phyloP scores from a whole-genome alignment of 106 monocot genomes.

The Dactylorhiza incarnata region DNA sequence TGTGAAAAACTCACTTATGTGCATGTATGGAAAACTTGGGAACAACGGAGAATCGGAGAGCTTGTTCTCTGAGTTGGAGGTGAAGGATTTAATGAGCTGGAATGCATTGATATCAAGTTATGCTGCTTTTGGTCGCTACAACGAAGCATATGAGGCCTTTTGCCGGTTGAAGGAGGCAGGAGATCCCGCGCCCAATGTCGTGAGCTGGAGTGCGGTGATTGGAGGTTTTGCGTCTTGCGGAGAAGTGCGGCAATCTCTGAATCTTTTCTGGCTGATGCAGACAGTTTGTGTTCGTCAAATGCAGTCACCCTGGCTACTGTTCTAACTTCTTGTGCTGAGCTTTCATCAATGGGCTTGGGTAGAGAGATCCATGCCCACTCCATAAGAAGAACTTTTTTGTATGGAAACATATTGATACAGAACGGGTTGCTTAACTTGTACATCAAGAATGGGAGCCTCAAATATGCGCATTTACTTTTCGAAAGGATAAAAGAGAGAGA shows the following conservation, averaged over 20 bases:
- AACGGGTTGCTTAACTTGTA: slow-evolving; percentile 52
- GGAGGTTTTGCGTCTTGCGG: slow-evolving; percentile 28
- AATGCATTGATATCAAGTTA: slow-evolving; percentile 66
- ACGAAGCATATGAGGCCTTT: slow-evolving; percentile 43
- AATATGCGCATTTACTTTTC: slow-evolving; percentile 19
- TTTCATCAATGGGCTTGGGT: slow-evolving; percentile 27
- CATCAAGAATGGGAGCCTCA: slow-evolving; percentile 30
- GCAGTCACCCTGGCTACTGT: slow-evolving; percentile 30
- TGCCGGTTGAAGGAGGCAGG: slow-evolving; percentile 14
- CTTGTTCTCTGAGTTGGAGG: slow-evolving; percentile 19
- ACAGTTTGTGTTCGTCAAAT: slow-evolving; percentile 19
- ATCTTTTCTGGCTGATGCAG: slow-evolving; percentile 40
- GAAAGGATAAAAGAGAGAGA: slow-evolving; percentile 24
- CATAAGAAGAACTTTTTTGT: slow-evolving; percentile 15
- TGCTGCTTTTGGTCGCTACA: slow-evolving; percentile 30
- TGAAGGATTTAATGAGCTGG: slow-evolving; percentile 47
- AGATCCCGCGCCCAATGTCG: slow-evolving; percentile 25
- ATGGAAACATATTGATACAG: slow-evolving; percentile 24
- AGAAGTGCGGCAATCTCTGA: slow-evolving; percentile 20
- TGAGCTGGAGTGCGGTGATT: slow-evolving; percentile 57
- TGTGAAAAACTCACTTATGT: slow-evolving; percentile 58
- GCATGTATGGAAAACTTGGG: slow-evolving; percentile 63
- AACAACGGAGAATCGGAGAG: slow-evolving; percentile 25
- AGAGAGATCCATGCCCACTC: slow-evolving; percentile 39
- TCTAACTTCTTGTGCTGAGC: slow-evolving; percentile 32